Evolutionary conservation across 2,329 filamentous ascomycete genomes (phyloP), one percentile per base, ranked within the genome.

Genomic region (Teratosphaeria viscida): DNA sequence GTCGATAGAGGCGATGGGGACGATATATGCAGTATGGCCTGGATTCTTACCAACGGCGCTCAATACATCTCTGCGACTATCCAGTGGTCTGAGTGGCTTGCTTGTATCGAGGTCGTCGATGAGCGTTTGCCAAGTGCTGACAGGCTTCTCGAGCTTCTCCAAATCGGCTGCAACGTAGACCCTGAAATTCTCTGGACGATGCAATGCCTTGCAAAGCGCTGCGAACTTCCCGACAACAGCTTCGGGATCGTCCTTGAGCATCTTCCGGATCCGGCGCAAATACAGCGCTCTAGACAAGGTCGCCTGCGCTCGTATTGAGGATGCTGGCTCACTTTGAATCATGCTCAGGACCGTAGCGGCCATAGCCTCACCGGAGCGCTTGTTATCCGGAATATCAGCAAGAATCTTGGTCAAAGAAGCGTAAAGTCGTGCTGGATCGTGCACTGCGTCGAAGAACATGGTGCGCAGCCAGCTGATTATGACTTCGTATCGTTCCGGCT

Each of bases 1-100:
- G 76, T 99, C 94, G 57, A 96, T 87, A 0, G 91, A 88, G 0
- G 90, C 85, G 85, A 99, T 94, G 16, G 94, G 91, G 26, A 97
- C 83, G 58, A 99, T 82, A 65, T 90, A 87, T 35, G 87, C 84
- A 39, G 88, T 80, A 5, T 84, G 82, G 14, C 94, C 94, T 0
- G 92, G 88, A 6, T 83, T 84, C 57, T 81, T 81, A 16, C 91
- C 94, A 58, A 89, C 85, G 0, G 84, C 79, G 63, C 85, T 95
- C 58, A 96, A 84, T n/a, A 90, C 80, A 47, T 84, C 81, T 57
- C 82, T 80, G 8, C 86, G 83, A 64, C 85, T 82, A 60, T 87
- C 84, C 55, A 96, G 86, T 1, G 89, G 86, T 14, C 85, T 79
- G 58, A 95, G 79, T 0, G 82, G 76, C 16, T 81, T 77, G 19